Conservation (phyloP, 2,329 filamentous ascomycete genomes). For the Trichoderma brevicompactum region DNA sequence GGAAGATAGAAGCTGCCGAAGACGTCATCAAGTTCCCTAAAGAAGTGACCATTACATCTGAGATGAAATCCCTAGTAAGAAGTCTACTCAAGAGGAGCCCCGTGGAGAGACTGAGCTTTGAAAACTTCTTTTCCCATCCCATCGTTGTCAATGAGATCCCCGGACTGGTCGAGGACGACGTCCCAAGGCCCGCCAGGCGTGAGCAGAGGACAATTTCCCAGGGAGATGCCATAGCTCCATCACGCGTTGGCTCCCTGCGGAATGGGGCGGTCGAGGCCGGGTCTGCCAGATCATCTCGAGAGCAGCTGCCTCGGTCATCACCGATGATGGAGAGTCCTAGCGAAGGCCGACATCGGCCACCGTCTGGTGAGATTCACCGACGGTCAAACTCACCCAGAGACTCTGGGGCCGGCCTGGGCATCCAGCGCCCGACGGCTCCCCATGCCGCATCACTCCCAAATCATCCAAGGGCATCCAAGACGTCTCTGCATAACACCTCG, state of each 20-base stretch:
- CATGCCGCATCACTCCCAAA: slow-evolving; percentile 56
- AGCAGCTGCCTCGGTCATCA: slow-evolving; percentile 47
- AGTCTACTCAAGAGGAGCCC: slow-evolving; percentile 83
- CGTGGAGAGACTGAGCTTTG: slow-evolving; percentile 82
- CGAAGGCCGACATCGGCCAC: slow-evolving; percentile 43
- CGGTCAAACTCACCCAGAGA: slow-evolving; percentile 52
- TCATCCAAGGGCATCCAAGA: slow-evolving; percentile 43
- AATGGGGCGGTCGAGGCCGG: slow-evolving; percentile 45
- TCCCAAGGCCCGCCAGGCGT: slow-evolving; percentile 49
- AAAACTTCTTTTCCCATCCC: slow-evolving; percentile 78
- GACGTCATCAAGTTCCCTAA: slow-evolving; percentile 83
- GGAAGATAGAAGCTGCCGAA: slow-evolving; percentile 87
- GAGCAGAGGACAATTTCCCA: slow-evolving; percentile 45
- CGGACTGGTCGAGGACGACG: slow-evolving; percentile 77
- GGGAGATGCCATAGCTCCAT: slow-evolving; percentile 38
- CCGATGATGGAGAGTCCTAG: slow-evolving; percentile 51
- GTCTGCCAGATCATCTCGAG: slow-evolving; percentile 48
- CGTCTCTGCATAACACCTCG: slow-evolving; percentile 35
- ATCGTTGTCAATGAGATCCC: slow-evolving; percentile 79
- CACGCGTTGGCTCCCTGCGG: slow-evolving; percentile 38
- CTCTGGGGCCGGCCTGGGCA: slow-evolving; percentile 54
- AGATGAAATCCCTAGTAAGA: slow-evolving; percentile 81
- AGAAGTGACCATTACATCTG: slow-evolving; percentile 70
- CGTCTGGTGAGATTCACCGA: slow-evolving; percentile 39
- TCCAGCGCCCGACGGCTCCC: slow-evolving; percentile 52